Conservation (phyloP, 345 rosid species). For the rapeseed (Brassica napus) region Da-Ae NC_063452.1:20479501-20480000, state of each 20-base stretch:
- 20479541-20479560: not conserved
- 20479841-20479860: conserved; percentile 3
- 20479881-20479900: not conserved
- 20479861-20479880: not conserved
- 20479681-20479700: conserved; percentile 18
- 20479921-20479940: not conserved
- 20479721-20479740: not conserved
- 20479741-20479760: not conserved
- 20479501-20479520: not conserved
- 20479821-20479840: not conserved
- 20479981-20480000: too few relatives aligned
- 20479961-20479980: too few relatives aligned
- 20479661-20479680: not conserved
- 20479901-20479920: not conserved
- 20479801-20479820: conserved; percentile 9
- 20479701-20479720: not conserved
- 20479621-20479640: not conserved
- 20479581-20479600: not conserved
- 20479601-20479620: not conserved
- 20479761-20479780: not conserved
- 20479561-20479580: not conserved
- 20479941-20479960: too few relatives aligned
- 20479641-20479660: not conserved
- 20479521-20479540: not conserved
- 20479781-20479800: not conserved